phyloP scores from a whole-genome alignment of 352 stramenopile species.

The Phytophthora multivora region DNA sequence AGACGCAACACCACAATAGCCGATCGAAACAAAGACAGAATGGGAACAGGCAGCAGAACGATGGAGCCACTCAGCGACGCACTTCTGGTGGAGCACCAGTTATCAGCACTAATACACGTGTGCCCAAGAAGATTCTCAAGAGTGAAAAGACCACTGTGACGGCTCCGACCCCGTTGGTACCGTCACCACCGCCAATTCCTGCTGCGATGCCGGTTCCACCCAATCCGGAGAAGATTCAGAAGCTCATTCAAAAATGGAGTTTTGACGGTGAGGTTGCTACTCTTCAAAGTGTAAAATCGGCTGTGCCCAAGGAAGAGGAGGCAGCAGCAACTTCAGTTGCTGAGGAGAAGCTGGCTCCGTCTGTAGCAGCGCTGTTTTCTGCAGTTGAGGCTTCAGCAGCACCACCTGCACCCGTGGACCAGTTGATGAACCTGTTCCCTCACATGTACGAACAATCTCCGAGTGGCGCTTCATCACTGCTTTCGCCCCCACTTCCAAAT shows the following conservation, averaged over 20 bases:
- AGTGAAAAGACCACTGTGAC: constrained; percentile 15
- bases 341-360: constrained; percentile 36
- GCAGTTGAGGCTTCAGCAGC: constrained; percentile 22
- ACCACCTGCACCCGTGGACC: constrained; percentile 18
- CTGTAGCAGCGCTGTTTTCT: constrained; percentile 54
- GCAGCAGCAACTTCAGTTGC: background rate
- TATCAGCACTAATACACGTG: constrained; percentile 31
- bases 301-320: background rate
- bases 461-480: constrained; percentile 16
- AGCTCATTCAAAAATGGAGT: constrained; percentile 70
- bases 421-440: constrained; percentile 56
- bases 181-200: constrained; percentile 42
- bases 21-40: constrained; percentile 20
- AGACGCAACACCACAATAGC: constrained; percentile 21
- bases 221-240: constrained; percentile 64
- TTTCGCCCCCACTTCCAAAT: constrained; percentile 36
- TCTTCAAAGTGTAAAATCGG: constrained; percentile 8
- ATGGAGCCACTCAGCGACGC: constrained; percentile 16
- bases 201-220: constrained; percentile 42
- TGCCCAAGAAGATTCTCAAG: constrained; percentile 34
- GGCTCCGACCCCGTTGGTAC: constrained; percentile 17
- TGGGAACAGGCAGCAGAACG: constrained; percentile 14
- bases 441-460: constrained; percentile 47
- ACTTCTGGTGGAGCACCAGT: constrained; percentile 9
- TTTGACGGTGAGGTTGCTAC: constrained; percentile 34